Percentiles rank a stretch among this genome's conserved stretches.
Conservation (phyloP, 108 stramenopile species). For the Fragilaria radians region DNA sequence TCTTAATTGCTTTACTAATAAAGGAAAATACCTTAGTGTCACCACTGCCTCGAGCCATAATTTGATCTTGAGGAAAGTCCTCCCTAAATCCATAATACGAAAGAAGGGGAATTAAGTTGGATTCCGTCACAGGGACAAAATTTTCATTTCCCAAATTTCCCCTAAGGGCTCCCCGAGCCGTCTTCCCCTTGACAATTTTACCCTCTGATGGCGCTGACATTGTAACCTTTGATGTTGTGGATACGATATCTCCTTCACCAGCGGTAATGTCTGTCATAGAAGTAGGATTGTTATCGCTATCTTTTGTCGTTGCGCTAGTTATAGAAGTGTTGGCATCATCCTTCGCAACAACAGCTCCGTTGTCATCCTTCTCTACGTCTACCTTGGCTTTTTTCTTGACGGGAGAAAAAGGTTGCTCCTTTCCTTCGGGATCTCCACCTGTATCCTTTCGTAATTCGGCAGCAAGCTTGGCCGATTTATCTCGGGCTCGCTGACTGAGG, state of each 20-base stretch:
- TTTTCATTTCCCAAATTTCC: constrained; percentile 49
- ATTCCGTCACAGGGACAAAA: constrained; percentile 54
- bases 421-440: constrained; percentile 8
- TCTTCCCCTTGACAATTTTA: constrained; percentile 3
- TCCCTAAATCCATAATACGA: constrained; percentile 64
- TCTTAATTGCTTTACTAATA: constrained; percentile 53
- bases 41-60: constrained; percentile 63
- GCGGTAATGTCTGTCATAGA: constrained; percentile 7
- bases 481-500: constrained; percentile 27
- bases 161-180: neutral
- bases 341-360: neutral
- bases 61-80: constrained; percentile 60
- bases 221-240: neutral
- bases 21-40: constrained; percentile 75
- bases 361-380: constrained; percentile 8
- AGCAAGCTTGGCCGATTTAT: constrained; percentile 2
- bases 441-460: neutral
- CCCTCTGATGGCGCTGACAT: neutral
- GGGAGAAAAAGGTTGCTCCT: constrained; percentile 6
- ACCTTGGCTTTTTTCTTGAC: constrained; percentile 16
- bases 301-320: neutral
- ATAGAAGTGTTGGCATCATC: neutral
- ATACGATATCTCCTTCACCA: constrained; percentile 12
- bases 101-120: constrained; percentile 47
- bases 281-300: neutral